These are phyloP conservation scores for Coemansia sp. DNA, from an alignment of 192 early-diverging fungal species.

Conservation along the genomic window DNA sequence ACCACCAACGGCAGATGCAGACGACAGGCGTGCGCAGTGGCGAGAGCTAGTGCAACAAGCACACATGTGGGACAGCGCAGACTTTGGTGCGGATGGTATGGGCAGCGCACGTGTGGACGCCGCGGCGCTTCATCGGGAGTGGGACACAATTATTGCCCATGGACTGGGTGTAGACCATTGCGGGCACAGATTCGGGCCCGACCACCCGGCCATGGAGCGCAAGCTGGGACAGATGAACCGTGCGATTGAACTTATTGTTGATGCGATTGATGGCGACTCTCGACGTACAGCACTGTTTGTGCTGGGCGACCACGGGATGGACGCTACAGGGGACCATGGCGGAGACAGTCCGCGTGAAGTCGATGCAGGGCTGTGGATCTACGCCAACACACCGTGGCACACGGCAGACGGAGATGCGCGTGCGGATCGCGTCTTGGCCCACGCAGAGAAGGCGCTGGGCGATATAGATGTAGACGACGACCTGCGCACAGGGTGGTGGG, in stretches of 20 bases:
- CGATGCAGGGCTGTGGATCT: constrained; percentile 78
- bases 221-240: constrained; percentile 86
- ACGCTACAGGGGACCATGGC: constrained; percentile 89
- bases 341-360: constrained; percentile 90
- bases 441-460: constrained; percentile 2
- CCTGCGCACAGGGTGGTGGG: constrained; percentile 24
- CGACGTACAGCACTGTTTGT: constrained; percentile 79
- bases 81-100: constrained; percentile 23
- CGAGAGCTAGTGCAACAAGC: constrained; percentile 24
- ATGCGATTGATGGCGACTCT: constrained; percentile 51
- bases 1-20: constrained; percentile 9
- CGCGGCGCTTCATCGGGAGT: constrained; percentile 35
- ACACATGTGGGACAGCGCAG: constrained; percentile 24
- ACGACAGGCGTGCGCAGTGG: constrained; percentile 16
- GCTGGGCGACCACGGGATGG: constrained; percentile 98
- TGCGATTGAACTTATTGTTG: constrained; percentile 61
- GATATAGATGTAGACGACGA: constrained; percentile 37
- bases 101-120: constrained; percentile 15
- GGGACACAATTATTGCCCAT: constrained; percentile 86
- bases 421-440: constrained; percentile 11
- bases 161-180: constrained; percentile 95
- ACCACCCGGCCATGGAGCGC: constrained; percentile 73
- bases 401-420: constrained; percentile 38
- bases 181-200: constrained; percentile 86
- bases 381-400: constrained; percentile 52